Evolutionary conservation across 1,284 basidiomycete species (phyloP), one percentile per base, ranked within the genome.

Genomic region (Meira miltonrushii): DNA sequence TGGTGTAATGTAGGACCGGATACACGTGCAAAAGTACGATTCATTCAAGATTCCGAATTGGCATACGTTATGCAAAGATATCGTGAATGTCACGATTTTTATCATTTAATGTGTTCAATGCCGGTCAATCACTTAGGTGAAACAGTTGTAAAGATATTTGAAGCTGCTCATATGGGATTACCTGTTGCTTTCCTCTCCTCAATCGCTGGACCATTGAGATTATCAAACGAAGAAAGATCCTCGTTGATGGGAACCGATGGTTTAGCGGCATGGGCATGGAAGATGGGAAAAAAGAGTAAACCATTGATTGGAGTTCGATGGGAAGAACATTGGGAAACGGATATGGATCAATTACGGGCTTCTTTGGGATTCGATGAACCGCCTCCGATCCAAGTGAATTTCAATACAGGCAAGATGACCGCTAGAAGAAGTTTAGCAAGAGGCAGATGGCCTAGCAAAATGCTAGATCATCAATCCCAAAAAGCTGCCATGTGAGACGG

Each of bases 131-230:
- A 94, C 69, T 86, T 89, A 56, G 91, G 89, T 57, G 95, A 98
- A 79, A 84, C 97, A n/a, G 89, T 92, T 0, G 85, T 98, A 79
- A 98, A 99, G 79, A 89, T 87, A 68, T 92, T 98, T 75, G 94
- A 98, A 79, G 88, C 92, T 67, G 85, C 90, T 21, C 96, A 98
- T 79, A 85, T 97, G 78, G 86, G 87, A 6, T 83, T 98, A 12
- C 94, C 94, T 1, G 88, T 97, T 79, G 86, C 93, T 1, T 87
- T 84, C 4, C 81, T 98, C 38, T 88, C 90, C 1, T 88, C 88
- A 6, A 77, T 85, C 0, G 90, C 92, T 71, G 91, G 83, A 0
- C 82, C 82, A 1, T 57, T 75, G 25, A 66, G 75, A 33, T 66
- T 77, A n/a, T 52, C 62, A 28, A 62, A 54, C 10, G 39, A 44